Percentiles rank a stretch among this genome's conserved stretches.
phyloP scores from a whole-genome alignment of 306 rosid genomes.

The Quercus ilex region DNA sequence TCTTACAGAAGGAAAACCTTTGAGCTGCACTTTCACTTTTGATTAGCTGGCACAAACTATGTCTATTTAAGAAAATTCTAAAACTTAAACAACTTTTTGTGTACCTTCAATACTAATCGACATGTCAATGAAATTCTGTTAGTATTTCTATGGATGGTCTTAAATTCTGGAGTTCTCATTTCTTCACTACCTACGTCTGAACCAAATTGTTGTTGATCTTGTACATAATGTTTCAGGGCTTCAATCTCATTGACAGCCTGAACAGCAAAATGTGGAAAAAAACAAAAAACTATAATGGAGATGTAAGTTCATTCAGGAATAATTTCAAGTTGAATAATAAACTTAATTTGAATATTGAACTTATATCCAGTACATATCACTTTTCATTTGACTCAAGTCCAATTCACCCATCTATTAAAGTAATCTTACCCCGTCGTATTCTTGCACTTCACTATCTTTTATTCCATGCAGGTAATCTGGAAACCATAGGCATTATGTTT shows the following conservation, averaged over 20 bases:
- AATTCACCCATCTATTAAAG: not conserved
- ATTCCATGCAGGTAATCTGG: constrained; percentile 91
- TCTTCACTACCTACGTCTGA: constrained; percentile 29
- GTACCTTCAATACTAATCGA: constrained; percentile 69
- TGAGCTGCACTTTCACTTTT: not conserved
- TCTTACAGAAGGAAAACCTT: not conserved
- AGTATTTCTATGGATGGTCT: constrained; percentile 47
- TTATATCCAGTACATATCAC: not conserved
- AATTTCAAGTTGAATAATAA: constrained; percentile 3
- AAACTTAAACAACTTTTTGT: constrained; percentile 66
- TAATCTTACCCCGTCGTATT: constrained; percentile 56
- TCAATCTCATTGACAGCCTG: constrained; percentile 67
- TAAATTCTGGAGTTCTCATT: constrained; percentile 20
- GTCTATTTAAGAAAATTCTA: constrained; percentile 8
- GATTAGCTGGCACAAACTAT: not conserved
- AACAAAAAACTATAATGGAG: not conserved
- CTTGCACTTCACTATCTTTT: constrained; percentile 44
- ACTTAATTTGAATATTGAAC: not conserved
- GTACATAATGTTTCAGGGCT: constrained; percentile 35
- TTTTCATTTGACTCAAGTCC: not conserved
- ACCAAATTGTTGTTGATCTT: constrained; percentile 9
- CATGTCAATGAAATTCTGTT: constrained; percentile 77
- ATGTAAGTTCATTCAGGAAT: not conserved
- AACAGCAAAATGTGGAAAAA: constrained; percentile 20
- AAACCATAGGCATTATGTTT: constrained; percentile 6